Conservation (phyloP, 202 grass and related monocot genomes). For the Panicum hallii region DNA sequence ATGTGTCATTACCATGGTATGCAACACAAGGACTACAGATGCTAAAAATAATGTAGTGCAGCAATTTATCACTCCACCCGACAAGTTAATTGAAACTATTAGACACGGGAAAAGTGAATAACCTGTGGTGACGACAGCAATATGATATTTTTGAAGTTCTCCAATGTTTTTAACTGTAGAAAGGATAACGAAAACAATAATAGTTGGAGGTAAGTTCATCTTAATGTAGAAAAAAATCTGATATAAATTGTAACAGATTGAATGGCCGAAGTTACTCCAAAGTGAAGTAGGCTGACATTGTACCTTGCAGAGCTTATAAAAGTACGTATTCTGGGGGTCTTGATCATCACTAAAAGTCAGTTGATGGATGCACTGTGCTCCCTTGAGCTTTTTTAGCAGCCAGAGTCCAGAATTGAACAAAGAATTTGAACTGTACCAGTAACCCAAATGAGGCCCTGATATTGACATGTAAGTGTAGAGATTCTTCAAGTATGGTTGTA, state of each 20-base stretch:
- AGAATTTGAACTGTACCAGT: conserved; percentile 97
- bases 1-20: background rate
- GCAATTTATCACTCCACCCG: background rate
- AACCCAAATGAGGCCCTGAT: conserved; percentile 96
- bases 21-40: background rate
- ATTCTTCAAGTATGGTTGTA: conserved; percentile 86
- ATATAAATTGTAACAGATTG: conserved; percentile 16
- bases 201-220: background rate
- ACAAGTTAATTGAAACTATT: background rate
- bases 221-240: conserved; percentile 16
- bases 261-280: conserved; percentile 8
- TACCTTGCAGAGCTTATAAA: conserved; percentile 97
- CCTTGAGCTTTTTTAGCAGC: conserved; percentile 96
- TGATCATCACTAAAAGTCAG: conserved; percentile 89
- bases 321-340: conserved; percentile 91
- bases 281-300: background rate
- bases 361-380: conserved; percentile 93
- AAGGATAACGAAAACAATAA: conserved; percentile 36
- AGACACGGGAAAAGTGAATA: conserved; percentile 27
- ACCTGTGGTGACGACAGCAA: conserved; percentile 97
- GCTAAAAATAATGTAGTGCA: background rate
- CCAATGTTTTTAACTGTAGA: conserved; percentile 89
- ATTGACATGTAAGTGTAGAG: conserved; percentile 91
- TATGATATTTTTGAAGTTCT: conserved; percentile 95
- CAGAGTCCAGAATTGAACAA: conserved; percentile 98